phyloP scores from a whole-genome alignment of 2,329 filamentous ascomycete species.

The Plectosphaerella cucumerina region DNA sequence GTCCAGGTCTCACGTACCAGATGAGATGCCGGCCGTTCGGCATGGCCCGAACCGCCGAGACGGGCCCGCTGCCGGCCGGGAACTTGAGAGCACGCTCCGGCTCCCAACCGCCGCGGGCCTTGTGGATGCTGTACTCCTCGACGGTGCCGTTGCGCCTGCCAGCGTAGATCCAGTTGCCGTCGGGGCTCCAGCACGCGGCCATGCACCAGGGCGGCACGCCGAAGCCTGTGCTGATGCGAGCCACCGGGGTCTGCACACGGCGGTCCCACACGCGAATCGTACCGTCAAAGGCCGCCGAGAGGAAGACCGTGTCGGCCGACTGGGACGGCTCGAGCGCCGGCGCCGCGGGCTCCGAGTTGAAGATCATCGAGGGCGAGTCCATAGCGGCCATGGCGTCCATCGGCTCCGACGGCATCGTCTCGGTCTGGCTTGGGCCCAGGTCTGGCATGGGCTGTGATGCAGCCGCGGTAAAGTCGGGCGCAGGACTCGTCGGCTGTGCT shows the following conservation, averaged over 20 bases:
- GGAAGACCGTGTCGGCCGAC: constrained; percentile 73
- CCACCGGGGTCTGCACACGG: constrained; percentile 70
- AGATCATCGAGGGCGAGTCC: constrained; percentile 29
- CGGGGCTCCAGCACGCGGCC: constrained; percentile 92
- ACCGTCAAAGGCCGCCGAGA: constrained; percentile 85
- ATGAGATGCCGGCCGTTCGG: constrained; percentile 87
- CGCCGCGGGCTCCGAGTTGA: constrained; percentile 30
- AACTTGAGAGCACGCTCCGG: constrained; percentile 81
- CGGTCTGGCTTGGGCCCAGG: neutral
- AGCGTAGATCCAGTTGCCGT: constrained; percentile 93
- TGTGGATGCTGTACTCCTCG: constrained; percentile 88
- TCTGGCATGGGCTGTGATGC: neutral
- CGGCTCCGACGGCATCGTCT: neutral
- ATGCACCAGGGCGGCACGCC: constrained; percentile 94
- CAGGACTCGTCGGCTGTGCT: neutral
- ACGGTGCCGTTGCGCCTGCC: constrained; percentile 88
- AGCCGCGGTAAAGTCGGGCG: neutral
- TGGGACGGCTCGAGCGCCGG: constrained; percentile 49
- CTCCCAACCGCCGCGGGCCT: constrained; percentile 61
- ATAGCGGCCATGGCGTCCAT: constrained; percentile 13
- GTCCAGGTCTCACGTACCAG: constrained; percentile 44
- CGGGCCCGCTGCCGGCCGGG: constrained; percentile 81
- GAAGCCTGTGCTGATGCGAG: constrained; percentile 69
- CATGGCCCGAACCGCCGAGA: constrained; percentile 87
- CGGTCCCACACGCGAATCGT: constrained; percentile 91